Base-by-base conservation (phyloP, 2,329 filamentous ascomycete genomes). In the Fusarium floridanum region DNA sequence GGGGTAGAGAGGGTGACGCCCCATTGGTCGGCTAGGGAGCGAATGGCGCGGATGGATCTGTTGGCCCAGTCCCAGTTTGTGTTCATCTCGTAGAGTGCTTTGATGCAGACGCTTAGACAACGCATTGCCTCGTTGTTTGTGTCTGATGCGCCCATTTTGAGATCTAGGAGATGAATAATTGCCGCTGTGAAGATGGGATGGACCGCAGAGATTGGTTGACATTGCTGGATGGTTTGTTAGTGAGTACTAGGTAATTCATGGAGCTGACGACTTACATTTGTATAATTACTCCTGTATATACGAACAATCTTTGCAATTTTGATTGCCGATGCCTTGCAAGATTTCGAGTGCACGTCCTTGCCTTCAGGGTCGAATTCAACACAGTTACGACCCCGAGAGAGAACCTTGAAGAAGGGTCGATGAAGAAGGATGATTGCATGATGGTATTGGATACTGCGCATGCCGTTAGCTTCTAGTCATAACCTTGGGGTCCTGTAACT, bases 11-110 rank as follows among this genome's bases (percentile, higher is more conserved):
- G 66, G 2, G 72, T 59, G 6, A 75, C 71, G 2, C 63, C 63
- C 73, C 72, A 75, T 37, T 75, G 65, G 6, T 59, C 34, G 3
- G 73, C 73, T 1, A 75, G 43, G 1, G 73, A 75, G 2, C 27
- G 50, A n/a, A 75, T 73, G 0, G 73, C 73, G 0, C 73, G 72
- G 5, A 75, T 72, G 0, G 73, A 75, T 2, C 73, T 27, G 3
- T 75, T 75, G 0, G 73, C 73, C 72, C 73, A 75, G 14, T 75
- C 71, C 73, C 73, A 75, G 12, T 70, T 75, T 1, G 68, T 39
- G 3, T 75, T 75, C 72, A 75, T 75, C 45, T 73, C 73, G 9
- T 75, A 75, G 0, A 75, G 66, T 0, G 68, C 50, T 6, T 65
- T 75, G 3, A 75, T 61, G 14, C 73, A 75, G 16, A 71, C 67